A percentile compares a stretch with the other conserved stretches of the same genome.
phyloP scores from a whole-genome alignment of 2,329 filamentous ascomycete genomes.

The Colletotrichum camelliae region DNA sequence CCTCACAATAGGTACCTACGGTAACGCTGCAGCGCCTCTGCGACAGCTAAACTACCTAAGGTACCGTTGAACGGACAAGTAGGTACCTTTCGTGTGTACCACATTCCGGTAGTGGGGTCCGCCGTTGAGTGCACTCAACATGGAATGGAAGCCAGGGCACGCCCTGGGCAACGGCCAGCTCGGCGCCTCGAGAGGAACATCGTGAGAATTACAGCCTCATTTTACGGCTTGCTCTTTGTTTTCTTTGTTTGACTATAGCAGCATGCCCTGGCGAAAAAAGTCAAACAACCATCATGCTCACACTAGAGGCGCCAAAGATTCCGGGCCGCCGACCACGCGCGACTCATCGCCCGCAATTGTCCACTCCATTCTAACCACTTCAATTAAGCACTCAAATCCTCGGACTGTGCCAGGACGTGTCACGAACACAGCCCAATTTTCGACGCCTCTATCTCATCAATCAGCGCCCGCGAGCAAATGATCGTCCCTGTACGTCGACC shows the following conservation, averaged over 20 bases:
- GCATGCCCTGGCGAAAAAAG: neutral
- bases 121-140: neutral
- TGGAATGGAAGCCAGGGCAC: neutral
- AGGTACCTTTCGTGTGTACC: neutral
- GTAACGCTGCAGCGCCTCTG: neutral
- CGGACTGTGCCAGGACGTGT: neutral
- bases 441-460: neutral
- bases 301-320: neutral
- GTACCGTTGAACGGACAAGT: neutral
- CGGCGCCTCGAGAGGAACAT: neutral
- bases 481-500: neutral
- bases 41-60: neutral
- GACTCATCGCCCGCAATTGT: neutral
- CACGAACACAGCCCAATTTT: neutral
- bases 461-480: neutral
- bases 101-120: neutral
- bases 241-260: neutral
- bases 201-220: neutral
- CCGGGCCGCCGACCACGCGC: neutral
- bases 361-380: neutral
- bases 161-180: conserved; percentile 1
- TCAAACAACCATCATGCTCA: neutral
- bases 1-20: neutral
- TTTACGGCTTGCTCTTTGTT: neutral
- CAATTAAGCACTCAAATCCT: neutral